These are phyloP conservation scores for Stylosanthes scabra DNA, from an alignment of 331 rosid genomes.

Conservation along the genomic window DNA sequence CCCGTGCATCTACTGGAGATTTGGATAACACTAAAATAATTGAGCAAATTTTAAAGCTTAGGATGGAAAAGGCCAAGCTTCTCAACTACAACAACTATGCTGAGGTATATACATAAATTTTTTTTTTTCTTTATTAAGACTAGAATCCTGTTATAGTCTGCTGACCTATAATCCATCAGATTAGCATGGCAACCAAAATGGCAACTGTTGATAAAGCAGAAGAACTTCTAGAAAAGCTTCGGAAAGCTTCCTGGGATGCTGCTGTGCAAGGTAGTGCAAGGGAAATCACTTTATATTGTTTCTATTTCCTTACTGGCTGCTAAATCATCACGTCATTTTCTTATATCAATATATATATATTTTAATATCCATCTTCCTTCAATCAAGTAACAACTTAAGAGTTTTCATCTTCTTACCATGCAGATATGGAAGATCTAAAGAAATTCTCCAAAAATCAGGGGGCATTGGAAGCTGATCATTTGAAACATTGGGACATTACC, in stretches of 20 bases:
- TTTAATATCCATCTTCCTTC: conserved; percentile 12
- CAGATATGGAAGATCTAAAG: conserved; percentile 84
- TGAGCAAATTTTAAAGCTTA: conserved; percentile 87
- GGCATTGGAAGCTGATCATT: conserved; percentile 80
- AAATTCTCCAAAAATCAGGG: conserved; percentile 70
- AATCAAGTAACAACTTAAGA: conserved; percentile 6
- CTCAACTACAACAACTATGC: conserved; percentile 89
- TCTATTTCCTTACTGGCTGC: conserved; percentile 16
- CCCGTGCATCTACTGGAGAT: conserved; percentile 91
- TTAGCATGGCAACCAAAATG: conserved; percentile 99
- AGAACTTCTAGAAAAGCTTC: conserved; percentile 94
- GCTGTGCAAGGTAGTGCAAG: conserved; percentile 77
- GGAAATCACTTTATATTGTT: conserved; percentile 15
- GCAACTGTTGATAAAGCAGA: conserved; percentile 92
- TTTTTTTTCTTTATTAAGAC: conserved; percentile 12
- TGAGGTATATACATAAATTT: conserved; percentile 62
- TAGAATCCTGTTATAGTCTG: conserved; percentile 28
- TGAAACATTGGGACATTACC: conserved; percentile 85
- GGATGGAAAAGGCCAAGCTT: conserved; percentile 94
- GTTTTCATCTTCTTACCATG: conserved; percentile 24
- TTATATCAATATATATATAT: too few species aligned
- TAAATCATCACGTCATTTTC: too few species aligned
- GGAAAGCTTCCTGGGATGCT: conserved; percentile 92
- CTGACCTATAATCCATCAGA: conserved; percentile 60
- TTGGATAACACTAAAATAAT: conserved; percentile 80